Evolutionary conservation across 805 yeast species (phyloP), one percentile per base, ranked within the genome.

Genomic region (Citeromyces matritensis): DNA sequence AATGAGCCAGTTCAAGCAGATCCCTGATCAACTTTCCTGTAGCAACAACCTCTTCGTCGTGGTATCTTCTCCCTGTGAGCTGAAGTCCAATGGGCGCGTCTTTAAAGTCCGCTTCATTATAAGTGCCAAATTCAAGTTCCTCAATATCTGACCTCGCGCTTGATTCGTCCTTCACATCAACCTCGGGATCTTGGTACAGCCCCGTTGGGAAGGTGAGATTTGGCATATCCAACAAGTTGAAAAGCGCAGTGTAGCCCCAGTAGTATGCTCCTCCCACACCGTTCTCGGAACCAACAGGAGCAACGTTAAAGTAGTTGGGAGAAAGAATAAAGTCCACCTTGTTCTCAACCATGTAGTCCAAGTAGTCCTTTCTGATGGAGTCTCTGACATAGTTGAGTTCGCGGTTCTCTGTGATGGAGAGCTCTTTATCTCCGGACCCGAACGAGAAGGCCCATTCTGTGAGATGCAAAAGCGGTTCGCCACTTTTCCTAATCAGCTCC

Each of bases 221-320:
- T 27, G 93, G 85, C 44, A 70, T 60, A 49, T 81, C 93, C 39
- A 78, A 51, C 35, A 79, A 46, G 53, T 80, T 80, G 69, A 73
- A 81, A 38, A 77, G 60, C 2, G 84, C 56, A 5, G 88, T 78
- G 58, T 81, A 81, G 3, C 86, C 79, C 86, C 91, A 81, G 52
- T 77, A 77, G 48, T 66, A 69, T 5, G 77, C 65, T 32, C 58
- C 58, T 3, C 51, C 53, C 31, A 44, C 42, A 31, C 53, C 57
- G 26, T 51, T 49, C 21, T 64, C 60, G 30, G 65, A 69, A 14
- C 78, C 69, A 33, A 63, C 64, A 28, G 84, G 82, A n/a, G 91
- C 83, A 31, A 73, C 74, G 39, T 77, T 76, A 34, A 65, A 68
- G 50, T 74, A 72, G 5, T 73, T 65, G 37, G 88, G 86, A 32